phyloP scores from a whole-genome alignment of 2,329 filamentous ascomycete species.

The Cordyceps militaris region DNA sequence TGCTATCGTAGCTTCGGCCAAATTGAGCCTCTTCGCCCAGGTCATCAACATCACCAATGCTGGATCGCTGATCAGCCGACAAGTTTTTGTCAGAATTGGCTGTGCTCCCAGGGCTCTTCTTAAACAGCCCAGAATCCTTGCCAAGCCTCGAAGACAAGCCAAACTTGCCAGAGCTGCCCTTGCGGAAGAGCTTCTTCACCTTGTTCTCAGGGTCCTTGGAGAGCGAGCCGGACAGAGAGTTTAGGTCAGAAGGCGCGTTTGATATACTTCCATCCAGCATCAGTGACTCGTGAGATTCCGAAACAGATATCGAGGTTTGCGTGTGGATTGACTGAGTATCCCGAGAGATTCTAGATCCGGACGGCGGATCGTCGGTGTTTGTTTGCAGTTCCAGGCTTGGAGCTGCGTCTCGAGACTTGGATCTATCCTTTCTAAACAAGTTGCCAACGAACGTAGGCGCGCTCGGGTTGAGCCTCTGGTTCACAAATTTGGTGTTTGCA shows the following conservation, averaged over 20 bases:
- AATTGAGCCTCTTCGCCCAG: conserved; percentile 39
- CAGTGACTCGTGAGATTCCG: conserved; percentile 54
- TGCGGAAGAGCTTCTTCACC: conserved; percentile 54
- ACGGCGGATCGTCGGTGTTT: conserved; percentile 40
- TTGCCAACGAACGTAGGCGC: conserved; percentile 80
- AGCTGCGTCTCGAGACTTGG: conserved; percentile 28
- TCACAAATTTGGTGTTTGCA: conserved; percentile 37
- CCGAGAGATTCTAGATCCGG: conserved; percentile 47
- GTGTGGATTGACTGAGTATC: conserved; percentile 53
- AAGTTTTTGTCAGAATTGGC: conserved; percentile 51
- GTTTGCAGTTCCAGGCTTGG: conserved; percentile 32
- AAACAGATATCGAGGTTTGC: conserved; percentile 41
- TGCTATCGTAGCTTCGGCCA: conserved; percentile 49
- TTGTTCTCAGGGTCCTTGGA: conserved; percentile 49
- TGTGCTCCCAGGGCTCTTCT: conserved; percentile 52
- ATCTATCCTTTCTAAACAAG: conserved; percentile 46
- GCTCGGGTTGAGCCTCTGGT: conserved; percentile 70
- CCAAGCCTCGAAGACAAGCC: conserved; percentile 50
- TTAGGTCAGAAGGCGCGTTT: conserved; percentile 50
- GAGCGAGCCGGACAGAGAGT: conserved; percentile 30
- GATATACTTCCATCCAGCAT: conserved; percentile 48
- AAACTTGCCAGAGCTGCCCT: conserved; percentile 60
- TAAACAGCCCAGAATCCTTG: conserved; percentile 49
- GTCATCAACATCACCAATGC: conserved; percentile 50
- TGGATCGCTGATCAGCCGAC: conserved; percentile 47